Evolutionary conservation across 305 asterid species (phyloP).

Genomic region (Fraxinus floribunda): DNA sequence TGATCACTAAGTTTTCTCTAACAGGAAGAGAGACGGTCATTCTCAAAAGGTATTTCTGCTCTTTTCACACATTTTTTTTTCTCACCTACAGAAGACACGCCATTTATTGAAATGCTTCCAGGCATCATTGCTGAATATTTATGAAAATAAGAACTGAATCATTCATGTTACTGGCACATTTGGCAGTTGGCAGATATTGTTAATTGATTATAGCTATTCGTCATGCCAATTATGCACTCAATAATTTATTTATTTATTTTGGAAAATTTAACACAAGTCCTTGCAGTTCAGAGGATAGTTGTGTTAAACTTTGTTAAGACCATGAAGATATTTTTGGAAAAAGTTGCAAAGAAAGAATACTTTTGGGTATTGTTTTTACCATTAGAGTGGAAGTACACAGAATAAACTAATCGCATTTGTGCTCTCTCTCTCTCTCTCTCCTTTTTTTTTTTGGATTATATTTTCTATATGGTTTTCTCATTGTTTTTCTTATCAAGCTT

Average conservation of each 20-base stretch:
- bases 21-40: background rate
- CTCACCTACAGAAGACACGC: background rate
- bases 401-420: background rate
- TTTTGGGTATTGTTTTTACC: background rate
- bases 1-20: background rate
- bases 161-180: background rate
- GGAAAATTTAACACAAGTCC: background rate
- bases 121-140: background rate
- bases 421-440: background rate
- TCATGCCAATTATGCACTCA: background rate
- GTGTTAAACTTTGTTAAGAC: background rate
- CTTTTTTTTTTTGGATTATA: background rate
- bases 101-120: background rate
- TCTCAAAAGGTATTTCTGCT: background rate
- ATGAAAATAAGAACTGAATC: background rate
- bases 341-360: background rate
- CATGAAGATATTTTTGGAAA: background rate
- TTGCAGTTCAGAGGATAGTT: background rate
- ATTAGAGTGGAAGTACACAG: background rate
- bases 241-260: background rate
- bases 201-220: background rate
- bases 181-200: background rate
- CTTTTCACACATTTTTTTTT: background rate
- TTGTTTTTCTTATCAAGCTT: background rate
- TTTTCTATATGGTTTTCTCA: background rate